Evolutionary conservation across 2,329 filamentous ascomycete species (phyloP).

Genomic region (Ophiognomonia clavigignenti-juglandacearum): DNA sequence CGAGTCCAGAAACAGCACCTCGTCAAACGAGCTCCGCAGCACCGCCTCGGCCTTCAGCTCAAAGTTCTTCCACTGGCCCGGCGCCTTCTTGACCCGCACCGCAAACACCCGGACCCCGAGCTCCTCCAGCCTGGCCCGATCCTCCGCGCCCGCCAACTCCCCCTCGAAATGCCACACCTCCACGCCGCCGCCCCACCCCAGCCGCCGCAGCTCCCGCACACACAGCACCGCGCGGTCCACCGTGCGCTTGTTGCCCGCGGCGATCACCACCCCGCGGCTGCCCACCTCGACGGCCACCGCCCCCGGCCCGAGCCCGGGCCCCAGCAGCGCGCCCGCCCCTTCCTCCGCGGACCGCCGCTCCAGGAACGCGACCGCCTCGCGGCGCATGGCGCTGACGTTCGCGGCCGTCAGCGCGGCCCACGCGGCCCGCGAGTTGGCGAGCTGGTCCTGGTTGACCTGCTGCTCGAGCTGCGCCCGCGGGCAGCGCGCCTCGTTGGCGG

Average conservation of each 20-base stretch:
- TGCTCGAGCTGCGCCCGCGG: slow-evolving; percentile 5
- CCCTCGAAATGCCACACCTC: slow-evolving; percentile 16
- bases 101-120: slow-evolving; percentile 8
- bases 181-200: slow-evolving; percentile 11
- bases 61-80: slow-evolving; percentile 15
- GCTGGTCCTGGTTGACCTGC: slow-evolving; percentile 15
- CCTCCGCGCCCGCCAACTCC: slow-evolving; percentile 8
- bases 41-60: slow-evolving; percentile 16
- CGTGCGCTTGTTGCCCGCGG: slow-evolving; percentile 13
- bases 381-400: slow-evolving; percentile 5
- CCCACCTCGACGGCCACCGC: slow-evolving; percentile 1
- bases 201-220: slow-evolving; percentile 9
- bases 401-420: slow-evolving; percentile 6
- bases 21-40: slow-evolving; percentile 13
- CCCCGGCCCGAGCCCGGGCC: slow-evolving; percentile 3
- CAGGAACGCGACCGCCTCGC: slow-evolving; percentile 7
- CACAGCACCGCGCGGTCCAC: slow-evolving; percentile 8
- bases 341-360: slow-evolving; percentile 2
- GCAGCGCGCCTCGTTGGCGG: slow-evolving; percentile 12
- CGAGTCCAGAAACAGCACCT: slow-evolving; percentile 17
- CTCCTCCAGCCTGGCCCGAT: slow-evolving; percentile 2
- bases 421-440: slow-evolving; percentile 5
- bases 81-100: slow-evolving; percentile 13
- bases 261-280: slow-evolving; percentile 11
- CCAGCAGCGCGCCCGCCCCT: slow-evolving; percentile 6